phyloP scores from a whole-genome alignment of 768 basidiomycete species.

The Leccinum truebloodii region DNA sequence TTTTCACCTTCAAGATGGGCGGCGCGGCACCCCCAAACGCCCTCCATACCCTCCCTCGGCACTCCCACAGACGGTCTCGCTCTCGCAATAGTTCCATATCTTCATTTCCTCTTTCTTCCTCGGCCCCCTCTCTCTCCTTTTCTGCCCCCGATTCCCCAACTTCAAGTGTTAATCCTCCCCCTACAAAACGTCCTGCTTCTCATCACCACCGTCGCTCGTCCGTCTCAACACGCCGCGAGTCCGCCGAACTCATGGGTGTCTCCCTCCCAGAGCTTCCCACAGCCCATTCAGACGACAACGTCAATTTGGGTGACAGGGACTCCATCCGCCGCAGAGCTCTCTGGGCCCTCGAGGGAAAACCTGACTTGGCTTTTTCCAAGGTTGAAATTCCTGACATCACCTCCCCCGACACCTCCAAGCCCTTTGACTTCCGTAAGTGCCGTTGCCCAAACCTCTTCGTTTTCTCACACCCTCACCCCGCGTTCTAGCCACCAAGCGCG shows the following conservation, averaged over 20 bases:
- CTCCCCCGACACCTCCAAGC: slow-evolving; percentile 55
- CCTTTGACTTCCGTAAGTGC: slow-evolving; percentile 69
- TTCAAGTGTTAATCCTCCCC: slow-evolving; percentile 8
- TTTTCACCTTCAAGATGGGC: slow-evolving; percentile 75
- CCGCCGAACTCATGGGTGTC: slow-evolving; percentile 88
- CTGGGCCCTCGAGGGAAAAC: slow-evolving; percentile 85
- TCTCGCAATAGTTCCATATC: slow-evolving; percentile 67
- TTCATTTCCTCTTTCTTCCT: slow-evolving; percentile 40
- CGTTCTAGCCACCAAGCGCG: slow-evolving; percentile 64
- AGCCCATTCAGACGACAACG: slow-evolving; percentile 62
- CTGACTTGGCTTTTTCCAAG: slow-evolving; percentile 65
- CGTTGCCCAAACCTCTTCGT: neutral
- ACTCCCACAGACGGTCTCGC: slow-evolving; percentile 48
- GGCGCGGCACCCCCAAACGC: slow-evolving; percentile 35
- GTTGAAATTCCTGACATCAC: slow-evolving; percentile 84
- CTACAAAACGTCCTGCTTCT: slow-evolving; percentile 61
- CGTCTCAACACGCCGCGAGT: slow-evolving; percentile 87
- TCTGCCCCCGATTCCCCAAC: slow-evolving; percentile 40
- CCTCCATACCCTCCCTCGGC: slow-evolving; percentile 37
- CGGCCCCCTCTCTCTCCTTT: slow-evolving; percentile 38
- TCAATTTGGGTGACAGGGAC: slow-evolving; percentile 71
- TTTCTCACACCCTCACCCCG: slow-evolving; percentile 1
- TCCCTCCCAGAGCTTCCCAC: slow-evolving; percentile 65
- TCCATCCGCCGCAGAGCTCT: slow-evolving; percentile 82
- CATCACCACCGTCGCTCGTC: slow-evolving; percentile 86